These are phyloP conservation scores for Phytomonas francai DNA, from an alignment of 208 protist species.

Conservation along the genomic window DNA sequence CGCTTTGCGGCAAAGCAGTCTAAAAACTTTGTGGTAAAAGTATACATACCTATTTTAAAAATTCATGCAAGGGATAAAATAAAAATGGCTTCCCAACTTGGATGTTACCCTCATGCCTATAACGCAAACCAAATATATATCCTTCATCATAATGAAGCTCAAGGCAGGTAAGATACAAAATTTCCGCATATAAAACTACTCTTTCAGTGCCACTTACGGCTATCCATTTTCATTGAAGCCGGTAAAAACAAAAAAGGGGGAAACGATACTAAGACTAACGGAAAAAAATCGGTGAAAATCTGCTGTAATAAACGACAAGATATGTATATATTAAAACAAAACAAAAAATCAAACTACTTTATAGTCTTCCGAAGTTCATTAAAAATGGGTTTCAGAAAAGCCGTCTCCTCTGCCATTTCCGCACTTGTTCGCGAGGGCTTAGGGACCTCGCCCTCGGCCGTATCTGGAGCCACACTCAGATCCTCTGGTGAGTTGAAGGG, in stretches of 20 bases:
- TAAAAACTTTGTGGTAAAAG: not conserved
- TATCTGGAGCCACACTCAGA: constrained; percentile 65
- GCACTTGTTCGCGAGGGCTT: constrained; percentile 32
- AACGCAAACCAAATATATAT: not conserved
- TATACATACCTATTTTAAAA: not conserved
- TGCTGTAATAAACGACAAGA: not conserved
- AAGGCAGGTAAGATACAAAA: too few relatives aligned
- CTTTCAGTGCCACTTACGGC: too few relatives aligned
- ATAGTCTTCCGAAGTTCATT: constrained; percentile 4
- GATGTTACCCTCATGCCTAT: not conserved
- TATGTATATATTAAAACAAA: constrained; percentile 2
- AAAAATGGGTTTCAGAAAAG: constrained; percentile 36
- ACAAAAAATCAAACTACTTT: constrained; percentile 11
- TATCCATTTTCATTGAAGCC: too few relatives aligned
- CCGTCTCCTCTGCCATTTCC: constrained; percentile 56
- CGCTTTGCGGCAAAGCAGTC: not conserved
- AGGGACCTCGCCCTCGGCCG: constrained; percentile 43
- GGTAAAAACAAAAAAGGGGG: too few relatives aligned
- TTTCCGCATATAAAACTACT: too few relatives aligned
- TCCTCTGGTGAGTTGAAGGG: constrained; percentile 62
- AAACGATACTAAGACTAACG: too few relatives aligned
- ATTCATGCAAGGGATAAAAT: not conserved
- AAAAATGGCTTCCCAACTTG: not conserved
- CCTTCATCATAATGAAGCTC: not conserved
- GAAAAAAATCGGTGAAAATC: too few relatives aligned